Percentiles rank a stretch among this genome's conserved stretches.
Conservation (phyloP, 331 rosid genomes). For the Malus hybrid region DNA sequence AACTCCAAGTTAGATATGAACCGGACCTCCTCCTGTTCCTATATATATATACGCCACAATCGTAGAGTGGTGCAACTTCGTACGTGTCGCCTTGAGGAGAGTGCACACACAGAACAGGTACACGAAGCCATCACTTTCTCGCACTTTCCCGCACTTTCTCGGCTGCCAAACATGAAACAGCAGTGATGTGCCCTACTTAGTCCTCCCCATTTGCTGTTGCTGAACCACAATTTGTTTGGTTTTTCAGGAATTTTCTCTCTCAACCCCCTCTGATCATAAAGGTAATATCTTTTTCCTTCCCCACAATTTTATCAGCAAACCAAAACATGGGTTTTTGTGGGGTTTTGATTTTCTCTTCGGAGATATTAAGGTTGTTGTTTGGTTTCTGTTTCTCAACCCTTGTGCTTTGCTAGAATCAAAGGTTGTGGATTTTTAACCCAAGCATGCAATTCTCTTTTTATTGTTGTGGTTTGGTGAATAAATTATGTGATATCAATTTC, state of each 20-base stretch:
- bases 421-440: neutral
- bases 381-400: neutral
- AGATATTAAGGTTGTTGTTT: neutral
- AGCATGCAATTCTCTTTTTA: neutral
- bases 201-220: neutral
- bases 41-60: neutral
- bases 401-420: neutral
- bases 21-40: neutral
- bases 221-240: neutral
- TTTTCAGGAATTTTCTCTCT: neutral
- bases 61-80: neutral
- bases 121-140: neutral
- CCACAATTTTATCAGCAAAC: neutral
- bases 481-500: neutral
- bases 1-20: neutral
- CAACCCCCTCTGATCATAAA: neutral
- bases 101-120: neutral
- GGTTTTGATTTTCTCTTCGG: neutral
- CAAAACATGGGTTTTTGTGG: neutral
- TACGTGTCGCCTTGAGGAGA: neutral
- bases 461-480: neutral
- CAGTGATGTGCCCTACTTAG: neutral
- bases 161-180: neutral
- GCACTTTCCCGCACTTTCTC: constrained; percentile 10
- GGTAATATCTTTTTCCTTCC: neutral